phyloP scores from a whole-genome alignment of 2,329 filamentous ascomycete species.

The Amylocarpus encephaloides region DNA sequence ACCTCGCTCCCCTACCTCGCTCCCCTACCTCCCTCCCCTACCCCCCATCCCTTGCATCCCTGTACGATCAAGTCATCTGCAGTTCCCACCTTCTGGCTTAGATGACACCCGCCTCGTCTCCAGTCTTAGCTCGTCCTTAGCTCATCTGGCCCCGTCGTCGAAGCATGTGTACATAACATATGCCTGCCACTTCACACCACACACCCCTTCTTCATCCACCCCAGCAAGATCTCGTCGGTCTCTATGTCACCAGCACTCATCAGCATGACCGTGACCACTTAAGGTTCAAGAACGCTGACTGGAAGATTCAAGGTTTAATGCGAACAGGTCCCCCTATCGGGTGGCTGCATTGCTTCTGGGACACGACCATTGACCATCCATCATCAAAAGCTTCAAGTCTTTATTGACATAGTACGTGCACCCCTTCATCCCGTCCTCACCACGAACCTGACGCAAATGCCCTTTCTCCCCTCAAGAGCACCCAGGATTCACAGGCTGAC shows the following conservation, averaged over 20 bases:
- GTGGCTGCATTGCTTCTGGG: constrained; percentile 31
- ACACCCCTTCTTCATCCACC: constrained; percentile 5
- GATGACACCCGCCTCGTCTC: constrained; percentile 8
- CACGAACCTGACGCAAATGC: constrained; percentile 3
- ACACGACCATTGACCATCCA: constrained; percentile 19
- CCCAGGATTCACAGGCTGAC: constrained; percentile 13
- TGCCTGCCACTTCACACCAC: constrained; percentile 9
- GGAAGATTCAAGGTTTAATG: constrained; percentile 14
- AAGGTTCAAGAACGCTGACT: not conserved
- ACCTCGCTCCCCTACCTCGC: constrained; percentile 13
- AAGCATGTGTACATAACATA: constrained; percentile 16
- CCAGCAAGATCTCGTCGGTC: constrained; percentile 9
- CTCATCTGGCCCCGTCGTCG: not conserved
- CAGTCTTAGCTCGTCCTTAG: not conserved
- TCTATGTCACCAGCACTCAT: constrained; percentile 23
- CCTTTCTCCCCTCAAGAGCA: constrained; percentile 11
- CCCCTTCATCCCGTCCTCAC: constrained; percentile 12
- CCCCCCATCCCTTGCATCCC: constrained; percentile 20
- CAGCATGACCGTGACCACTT: constrained; percentile 25
- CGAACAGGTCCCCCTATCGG: constrained; percentile 29
- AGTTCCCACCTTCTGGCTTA: constrained; percentile 13
- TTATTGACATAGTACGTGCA: constrained; percentile 25
- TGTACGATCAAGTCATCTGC: constrained; percentile 24
- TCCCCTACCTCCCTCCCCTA: too few species aligned
- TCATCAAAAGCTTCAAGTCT: constrained; percentile 28